A percentile compares a stretch with the other conserved stretches of the same genome.
Conservation (phyloP, 306 rosid genomes). For the Boehmeria nivea region DNA sequence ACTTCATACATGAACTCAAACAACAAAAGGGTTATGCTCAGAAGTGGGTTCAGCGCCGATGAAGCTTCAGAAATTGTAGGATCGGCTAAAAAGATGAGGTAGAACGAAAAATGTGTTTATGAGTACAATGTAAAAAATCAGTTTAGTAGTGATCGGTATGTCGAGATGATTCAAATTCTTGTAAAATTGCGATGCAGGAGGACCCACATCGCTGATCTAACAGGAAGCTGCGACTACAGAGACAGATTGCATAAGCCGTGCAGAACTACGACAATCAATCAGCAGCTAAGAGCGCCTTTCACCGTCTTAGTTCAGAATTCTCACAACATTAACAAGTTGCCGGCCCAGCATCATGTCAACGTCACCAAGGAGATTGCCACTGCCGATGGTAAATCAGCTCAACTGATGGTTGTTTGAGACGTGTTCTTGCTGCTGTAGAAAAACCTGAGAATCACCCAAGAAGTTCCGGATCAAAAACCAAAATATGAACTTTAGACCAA, state of each 20-base stretch:
- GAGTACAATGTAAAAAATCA: constrained; percentile 14
- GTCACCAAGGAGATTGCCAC: constrained; percentile 34
- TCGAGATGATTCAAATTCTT: not conserved
- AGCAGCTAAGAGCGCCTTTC: constrained; percentile 67
- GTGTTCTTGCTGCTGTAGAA: too few species aligned
- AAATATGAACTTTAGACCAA: constrained; percentile 10
- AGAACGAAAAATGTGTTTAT: constrained; percentile 16
- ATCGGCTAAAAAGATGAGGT: constrained; percentile 69
- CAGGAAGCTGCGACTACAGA: constrained; percentile 43
- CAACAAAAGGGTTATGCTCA: constrained; percentile 59
- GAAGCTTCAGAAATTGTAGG: constrained; percentile 45
- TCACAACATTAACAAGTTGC: constrained; percentile 41
- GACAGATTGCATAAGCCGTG: constrained; percentile 58
- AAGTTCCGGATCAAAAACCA: too few species aligned
- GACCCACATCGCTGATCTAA: constrained; percentile 51
- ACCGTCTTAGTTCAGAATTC: constrained; percentile 75
- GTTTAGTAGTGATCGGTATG: too few species aligned
- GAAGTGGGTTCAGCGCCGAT: constrained; percentile 40
- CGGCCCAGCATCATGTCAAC: constrained; percentile 39
- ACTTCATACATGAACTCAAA: constrained; percentile 56
- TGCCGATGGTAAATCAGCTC: constrained; percentile 44
- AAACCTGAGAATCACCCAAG: too few species aligned
- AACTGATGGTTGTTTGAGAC: too few species aligned
- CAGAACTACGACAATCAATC: constrained; percentile 37
- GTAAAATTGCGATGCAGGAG: constrained; percentile 39